Evolutionary conservation across 225 moss, liverwort and hornwort species (phyloP).

Genomic region (Thuidium tamariscinum): DNA sequence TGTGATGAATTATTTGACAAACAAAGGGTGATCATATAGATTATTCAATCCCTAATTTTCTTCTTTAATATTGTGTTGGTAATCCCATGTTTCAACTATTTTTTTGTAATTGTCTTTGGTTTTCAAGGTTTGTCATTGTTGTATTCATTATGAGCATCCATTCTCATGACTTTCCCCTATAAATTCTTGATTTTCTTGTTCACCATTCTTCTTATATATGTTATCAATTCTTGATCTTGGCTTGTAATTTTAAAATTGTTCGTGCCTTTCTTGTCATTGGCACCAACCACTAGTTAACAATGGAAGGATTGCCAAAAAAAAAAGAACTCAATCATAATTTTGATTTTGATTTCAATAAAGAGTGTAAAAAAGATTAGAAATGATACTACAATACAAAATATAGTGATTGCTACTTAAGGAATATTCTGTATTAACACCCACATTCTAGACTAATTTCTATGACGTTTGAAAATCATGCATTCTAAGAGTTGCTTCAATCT

Average conservation of each 20-base stretch:
- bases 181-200: neutral
- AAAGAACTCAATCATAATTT: neutral
- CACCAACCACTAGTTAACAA: neutral
- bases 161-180: neutral
- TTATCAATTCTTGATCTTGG: neutral
- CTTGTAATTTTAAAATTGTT: neutral
- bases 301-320: too few species aligned
- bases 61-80: rapidly evolving
- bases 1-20: neutral
- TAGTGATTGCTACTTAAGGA: too few species aligned
- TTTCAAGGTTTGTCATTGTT: neutral
- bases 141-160: neutral
- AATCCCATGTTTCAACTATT: neutral
- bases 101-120: neutral
- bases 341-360: neutral
- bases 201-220: neutral
- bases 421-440: too few species aligned
- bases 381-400: too few species aligned
- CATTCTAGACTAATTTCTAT: too few species aligned
- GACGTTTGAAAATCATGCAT: too few species aligned
- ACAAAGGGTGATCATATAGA: too few species aligned
- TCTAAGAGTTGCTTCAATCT: too few species aligned
- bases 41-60: neutral
- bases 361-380: too few species aligned
- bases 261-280: neutral